A percentile compares a stretch with the other conserved stretches of the same genome.
phyloP scores from a whole-genome alignment of 495 filamentous ascomycete species.

The Lindgomyces ingoldianus region DNA sequence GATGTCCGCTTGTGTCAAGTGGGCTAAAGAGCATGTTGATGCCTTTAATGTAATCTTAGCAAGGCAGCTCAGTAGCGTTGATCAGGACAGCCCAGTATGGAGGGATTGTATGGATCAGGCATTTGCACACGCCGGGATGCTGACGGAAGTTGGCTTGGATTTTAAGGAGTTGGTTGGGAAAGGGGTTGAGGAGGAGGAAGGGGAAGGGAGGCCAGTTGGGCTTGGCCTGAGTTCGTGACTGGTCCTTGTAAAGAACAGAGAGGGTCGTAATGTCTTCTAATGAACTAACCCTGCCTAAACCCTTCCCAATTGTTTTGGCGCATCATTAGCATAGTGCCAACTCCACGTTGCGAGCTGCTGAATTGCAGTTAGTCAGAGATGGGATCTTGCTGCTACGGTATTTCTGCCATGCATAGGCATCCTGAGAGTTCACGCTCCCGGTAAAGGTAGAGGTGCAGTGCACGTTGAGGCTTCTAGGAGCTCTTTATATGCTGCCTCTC shows the following conservation, averaged over 20 bases:
- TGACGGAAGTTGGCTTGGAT: slow-evolving; percentile 86
- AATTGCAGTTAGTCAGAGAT: too few species aligned
- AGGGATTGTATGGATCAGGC: slow-evolving; percentile 80
- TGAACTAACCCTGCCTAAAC: too few species aligned
- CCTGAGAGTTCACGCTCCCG: too few species aligned
- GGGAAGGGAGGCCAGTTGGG: slow-evolving; percentile 16
- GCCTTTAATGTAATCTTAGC: slow-evolving; percentile 80
- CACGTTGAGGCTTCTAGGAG: too few species aligned
- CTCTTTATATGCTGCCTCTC: too few species aligned
- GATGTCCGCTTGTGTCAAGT: slow-evolving; percentile 91
- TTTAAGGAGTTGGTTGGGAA: slow-evolving; percentile 70
- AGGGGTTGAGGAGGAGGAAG: slow-evolving; percentile 15
- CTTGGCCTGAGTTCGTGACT: slow-evolving; percentile 20
- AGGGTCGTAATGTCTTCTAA: too few species aligned
- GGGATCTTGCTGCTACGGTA: neutral
- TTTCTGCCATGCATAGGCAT: too few species aligned
- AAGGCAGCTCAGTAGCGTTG: slow-evolving; percentile 80
- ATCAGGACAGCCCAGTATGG: slow-evolving; percentile 69
- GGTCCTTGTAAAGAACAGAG: neutral
- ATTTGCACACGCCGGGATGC: slow-evolving; percentile 72
- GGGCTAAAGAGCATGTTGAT: slow-evolving; percentile 91
- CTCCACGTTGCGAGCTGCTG: too few species aligned
- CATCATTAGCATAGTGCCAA: too few species aligned
- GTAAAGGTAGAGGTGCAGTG: too few species aligned
- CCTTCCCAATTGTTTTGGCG: too few species aligned